phyloP scores from a whole-genome alignment of 2,329 filamentous ascomycete species.

The Arthrinium phaeospermum region DNA sequence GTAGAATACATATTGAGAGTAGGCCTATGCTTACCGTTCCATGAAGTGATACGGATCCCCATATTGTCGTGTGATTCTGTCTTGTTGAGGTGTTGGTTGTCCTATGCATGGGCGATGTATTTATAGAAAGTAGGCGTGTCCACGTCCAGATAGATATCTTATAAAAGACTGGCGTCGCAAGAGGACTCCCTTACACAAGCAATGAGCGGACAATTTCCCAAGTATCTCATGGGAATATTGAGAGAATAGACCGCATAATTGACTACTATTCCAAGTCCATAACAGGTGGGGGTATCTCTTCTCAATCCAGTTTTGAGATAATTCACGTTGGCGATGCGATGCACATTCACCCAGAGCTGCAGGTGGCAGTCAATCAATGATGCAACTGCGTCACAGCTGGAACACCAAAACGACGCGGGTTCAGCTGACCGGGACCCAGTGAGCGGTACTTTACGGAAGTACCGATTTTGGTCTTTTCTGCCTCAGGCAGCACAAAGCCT shows the following conservation, averaged over 20 bases:
- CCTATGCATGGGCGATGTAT: neutral
- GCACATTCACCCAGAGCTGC: neutral
- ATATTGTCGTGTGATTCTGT: constrained; percentile 49
- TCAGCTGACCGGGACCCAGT: neutral
- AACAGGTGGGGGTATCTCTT: neutral
- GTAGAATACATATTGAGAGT: neutral
- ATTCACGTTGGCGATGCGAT: neutral
- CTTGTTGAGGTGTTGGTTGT: neutral
- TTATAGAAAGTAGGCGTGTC: neutral
- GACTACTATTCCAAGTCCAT: neutral
- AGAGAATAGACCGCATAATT: neutral
- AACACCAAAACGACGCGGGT: constrained; percentile 9
- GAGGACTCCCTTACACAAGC: neutral
- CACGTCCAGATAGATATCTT: neutral
- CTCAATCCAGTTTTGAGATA: neutral
- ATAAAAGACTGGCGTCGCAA: neutral
- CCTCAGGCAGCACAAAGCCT: neutral
- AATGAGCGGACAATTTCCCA: neutral
- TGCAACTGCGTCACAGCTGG: neutral
- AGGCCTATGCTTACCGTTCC: constrained; percentile 69
- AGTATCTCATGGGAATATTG: neutral
- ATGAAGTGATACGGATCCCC: constrained; percentile 82
- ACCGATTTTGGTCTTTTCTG: neutral
- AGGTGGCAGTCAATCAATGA: neutral
- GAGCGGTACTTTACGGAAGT: neutral